Evolutionary conservation across 106 monocot genomes (phyloP), one percentile per base, ranked within the genome.

Genomic region (Acanthochlamys bracteata): DNA sequence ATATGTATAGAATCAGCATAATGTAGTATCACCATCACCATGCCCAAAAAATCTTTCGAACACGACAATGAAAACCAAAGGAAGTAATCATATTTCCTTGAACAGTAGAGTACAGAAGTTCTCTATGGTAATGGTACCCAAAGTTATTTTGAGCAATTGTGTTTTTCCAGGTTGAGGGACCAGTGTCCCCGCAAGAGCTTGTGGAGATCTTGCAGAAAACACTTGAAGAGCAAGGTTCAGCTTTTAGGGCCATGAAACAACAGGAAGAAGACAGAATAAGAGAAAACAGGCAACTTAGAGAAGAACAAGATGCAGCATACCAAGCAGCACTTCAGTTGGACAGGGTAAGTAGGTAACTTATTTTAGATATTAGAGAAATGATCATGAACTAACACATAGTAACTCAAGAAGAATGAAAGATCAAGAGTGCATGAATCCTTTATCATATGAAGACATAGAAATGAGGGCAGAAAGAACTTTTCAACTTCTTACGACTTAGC

Each of bases 141-240:
- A 49, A 49, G 49, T 14, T 14, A 49, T 10, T 14, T 43, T 43
- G 7, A 49, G 49, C n/a, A 49, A 12, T 49, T 4, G 1, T 49
- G 12, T 55, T 20, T 13, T 52, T 69, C 52, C 55, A 73, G 68
- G 55, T 66, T 4, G 74, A 79, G 70, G 79, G 79, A 25, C 51
- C 74, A 6, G 74, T 74, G 10, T 61, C 66, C 19, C 55, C 74
- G n/a, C 64, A 61, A 64, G 69, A 66, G 63, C 70, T 79, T 17
- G 74, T 79, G 25, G 74, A 79, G 59, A 56, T 74, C 20, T 53
- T 74, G 26, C 65, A 66, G 65, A 70, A 51, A 46, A 66, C 79
- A 39, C 24, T 70, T 4, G 66, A 74, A 23, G 69, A 66, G 20
- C 77, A 77, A 55, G 74, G 70, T 58, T 33, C 64, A 24, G 79